A percentile compares a stretch with the other conserved stretches of the same genome.
Evolutionary conservation across 208 protist genomes (phyloP).

Genomic region (Leishmania guyanensis): DNA sequence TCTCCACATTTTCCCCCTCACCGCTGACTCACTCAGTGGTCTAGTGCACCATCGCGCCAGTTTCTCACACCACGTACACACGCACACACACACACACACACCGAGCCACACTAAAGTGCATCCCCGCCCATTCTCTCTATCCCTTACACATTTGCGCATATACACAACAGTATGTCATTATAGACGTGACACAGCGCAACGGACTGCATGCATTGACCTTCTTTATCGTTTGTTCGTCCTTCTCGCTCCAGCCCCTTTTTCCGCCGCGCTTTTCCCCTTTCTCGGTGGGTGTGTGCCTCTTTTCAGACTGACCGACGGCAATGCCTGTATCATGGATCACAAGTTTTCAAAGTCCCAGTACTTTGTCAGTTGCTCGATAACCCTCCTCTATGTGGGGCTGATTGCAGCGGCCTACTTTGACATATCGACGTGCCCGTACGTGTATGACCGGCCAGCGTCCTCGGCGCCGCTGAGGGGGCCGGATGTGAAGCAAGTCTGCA

Average conservation of each 20-base stretch:
- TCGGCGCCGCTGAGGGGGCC: constrained; percentile 14
- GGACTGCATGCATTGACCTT: too few species aligned
- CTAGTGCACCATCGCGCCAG: not conserved
- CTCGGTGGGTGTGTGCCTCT: not conserved
- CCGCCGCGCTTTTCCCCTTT: not conserved
- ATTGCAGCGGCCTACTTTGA: constrained; percentile 63
- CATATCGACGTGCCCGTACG: constrained; percentile 64
- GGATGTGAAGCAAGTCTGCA: constrained; percentile 3
- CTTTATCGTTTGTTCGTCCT: not conserved
- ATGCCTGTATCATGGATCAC: constrained; percentile 37
- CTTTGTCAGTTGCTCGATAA: constrained; percentile 58
- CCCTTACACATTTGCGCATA: too few species aligned
- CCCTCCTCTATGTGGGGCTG: constrained; percentile 53
- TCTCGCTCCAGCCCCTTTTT: not conserved
- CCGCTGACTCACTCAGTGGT: constrained; percentile 1
- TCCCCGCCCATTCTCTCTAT: not conserved
- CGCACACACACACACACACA: too few species aligned
- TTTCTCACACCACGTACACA: too few species aligned
- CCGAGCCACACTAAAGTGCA: not conserved
- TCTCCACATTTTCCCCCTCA: not conserved
- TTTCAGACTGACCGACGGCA: not conserved
- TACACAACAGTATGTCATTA: too few species aligned
- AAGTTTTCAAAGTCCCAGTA: constrained; percentile 63
- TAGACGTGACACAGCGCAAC: too few species aligned
- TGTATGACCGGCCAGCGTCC: constrained; percentile 34